Percentiles rank a stretch among this genome's conserved stretches.
These are phyloP conservation scores for Suhomyces bolitotheri DNA, from an alignment of 1,139 yeast genomes.

Conservation along the genomic window DNA sequence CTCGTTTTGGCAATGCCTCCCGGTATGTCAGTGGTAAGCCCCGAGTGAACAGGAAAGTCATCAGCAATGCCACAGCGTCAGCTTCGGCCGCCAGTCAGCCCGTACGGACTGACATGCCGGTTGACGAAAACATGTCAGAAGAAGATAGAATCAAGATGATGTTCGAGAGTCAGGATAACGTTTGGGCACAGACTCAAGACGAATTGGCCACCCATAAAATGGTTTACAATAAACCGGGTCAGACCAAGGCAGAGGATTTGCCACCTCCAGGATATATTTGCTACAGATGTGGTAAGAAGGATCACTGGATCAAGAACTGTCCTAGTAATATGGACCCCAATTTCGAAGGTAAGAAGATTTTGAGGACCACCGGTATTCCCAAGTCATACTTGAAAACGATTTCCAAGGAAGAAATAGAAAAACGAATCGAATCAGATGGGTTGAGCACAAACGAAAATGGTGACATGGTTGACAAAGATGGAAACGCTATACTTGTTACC, in stretches of 20 bases:
- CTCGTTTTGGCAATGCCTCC: slow-evolving; percentile 65
- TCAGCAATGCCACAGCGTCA: slow-evolving; percentile 26
- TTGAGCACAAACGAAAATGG: slow-evolving; percentile 47
- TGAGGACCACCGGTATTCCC: slow-evolving; percentile 97
- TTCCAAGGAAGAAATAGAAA: slow-evolving; percentile 46
- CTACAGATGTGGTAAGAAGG: slow-evolving; percentile 94
- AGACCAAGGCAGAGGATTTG: slow-evolving; percentile 57
- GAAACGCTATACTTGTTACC: slow-evolving; percentile 77
- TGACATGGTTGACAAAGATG: slow-evolving; percentile 58
- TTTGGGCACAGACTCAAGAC: slow-evolving; percentile 94
- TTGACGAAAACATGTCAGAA: slow-evolving; percentile 57
- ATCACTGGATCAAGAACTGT: slow-evolving; percentile 95
- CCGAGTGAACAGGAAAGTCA: slow-evolving; percentile 48
- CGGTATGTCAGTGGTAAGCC: slow-evolving; percentile 90
- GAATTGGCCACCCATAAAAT: slow-evolving; percentile 78
- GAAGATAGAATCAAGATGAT: slow-evolving; percentile 86
- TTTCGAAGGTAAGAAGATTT: slow-evolving; percentile 88
- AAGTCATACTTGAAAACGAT: slow-evolving; percentile 85
- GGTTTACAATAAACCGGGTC: slow-evolving; percentile 48
- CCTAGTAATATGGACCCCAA: slow-evolving; percentile 92
- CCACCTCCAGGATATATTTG: slow-evolving; percentile 97
- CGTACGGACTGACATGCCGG: slow-evolving; percentile 15
- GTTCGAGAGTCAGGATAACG: slow-evolving; percentile 91
- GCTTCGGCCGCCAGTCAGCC: slow-evolving; percentile 18
- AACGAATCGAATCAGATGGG: slow-evolving; percentile 57